A percentile compares a stretch with the other conserved stretches of the same genome.
Evolutionary conservation across 805 yeast genomes (phyloP).

Genomic region (Wickerhamiella musiphila): DNA sequence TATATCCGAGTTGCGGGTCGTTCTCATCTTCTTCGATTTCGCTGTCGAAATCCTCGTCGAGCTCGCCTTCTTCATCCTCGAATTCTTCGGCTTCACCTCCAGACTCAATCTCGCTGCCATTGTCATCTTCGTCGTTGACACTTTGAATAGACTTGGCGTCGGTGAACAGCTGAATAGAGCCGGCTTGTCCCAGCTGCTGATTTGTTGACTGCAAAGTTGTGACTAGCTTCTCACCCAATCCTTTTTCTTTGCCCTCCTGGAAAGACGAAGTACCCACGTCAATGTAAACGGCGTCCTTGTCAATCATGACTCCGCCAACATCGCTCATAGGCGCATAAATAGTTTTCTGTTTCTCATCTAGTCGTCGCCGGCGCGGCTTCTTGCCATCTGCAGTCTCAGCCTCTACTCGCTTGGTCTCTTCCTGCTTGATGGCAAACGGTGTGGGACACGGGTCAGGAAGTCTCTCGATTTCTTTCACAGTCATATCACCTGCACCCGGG

Average conservation of each 20-base stretch:
- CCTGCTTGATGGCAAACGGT: conserved; percentile 72
- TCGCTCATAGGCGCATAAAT: conserved; percentile 99
- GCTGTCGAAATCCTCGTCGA: conserved; percentile 23
- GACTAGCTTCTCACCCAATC: conserved; percentile 75
- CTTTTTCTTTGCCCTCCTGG: conserved; percentile 47
- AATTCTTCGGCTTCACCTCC: conserved; percentile 22
- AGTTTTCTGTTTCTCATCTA: conserved; percentile 84
- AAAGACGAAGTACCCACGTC: conserved; percentile 48
- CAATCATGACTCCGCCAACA: conserved; percentile 96
- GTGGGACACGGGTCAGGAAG: conserved; percentile 99
- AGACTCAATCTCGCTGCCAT: conserved; percentile 23
- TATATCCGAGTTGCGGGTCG: conserved; percentile 14
- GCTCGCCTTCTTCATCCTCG: conserved; percentile 19
- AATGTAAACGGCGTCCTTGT: conserved; percentile 92
- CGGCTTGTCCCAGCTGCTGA: conserved; percentile 35
- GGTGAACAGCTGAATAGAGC: conserved; percentile 55
- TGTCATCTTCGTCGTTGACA: conserved; percentile 24
- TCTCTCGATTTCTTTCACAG: conserved; percentile 61
- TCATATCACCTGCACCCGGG: conserved; percentile 88
- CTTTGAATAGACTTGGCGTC: conserved; percentile 34
- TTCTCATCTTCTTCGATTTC: conserved; percentile 32
- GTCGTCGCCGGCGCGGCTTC: conserved; percentile 54
- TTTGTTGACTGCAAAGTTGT: conserved; percentile 62
- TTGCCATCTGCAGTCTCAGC: conserved; percentile 37
- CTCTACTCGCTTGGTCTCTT: conserved; percentile 49